Conservation (phyloP, 1,284 basidiomycete genomes). For the Cerioporus squamosus region DNA sequence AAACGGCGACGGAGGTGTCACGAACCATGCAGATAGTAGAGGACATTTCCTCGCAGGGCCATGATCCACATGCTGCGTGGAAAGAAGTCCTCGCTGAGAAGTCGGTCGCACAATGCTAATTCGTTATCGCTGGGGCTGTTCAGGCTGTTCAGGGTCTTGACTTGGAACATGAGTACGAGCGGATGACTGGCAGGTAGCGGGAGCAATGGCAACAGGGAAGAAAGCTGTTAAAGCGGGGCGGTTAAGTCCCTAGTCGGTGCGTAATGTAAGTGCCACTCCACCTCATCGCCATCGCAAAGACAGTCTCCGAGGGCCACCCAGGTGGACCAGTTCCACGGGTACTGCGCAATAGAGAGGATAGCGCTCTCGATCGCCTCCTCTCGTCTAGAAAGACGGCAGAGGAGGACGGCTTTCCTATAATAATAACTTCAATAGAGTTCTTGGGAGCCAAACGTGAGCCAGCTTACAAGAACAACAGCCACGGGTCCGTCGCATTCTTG, state of each 20-base stretch:
- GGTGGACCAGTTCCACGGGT: conserved; percentile 96
- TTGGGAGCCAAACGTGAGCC: neutral
- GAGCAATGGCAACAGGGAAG: conserved; percentile 65
- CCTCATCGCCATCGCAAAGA: conserved; percentile 90
- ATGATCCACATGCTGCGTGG: conserved; percentile 87
- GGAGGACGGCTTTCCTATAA: conserved; percentile 77
- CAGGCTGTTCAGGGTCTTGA: conserved; percentile 90
- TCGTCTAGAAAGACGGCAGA: conserved; percentile 76
- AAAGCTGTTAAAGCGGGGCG: conserved; percentile 52
- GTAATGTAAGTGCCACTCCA: conserved; percentile 36
- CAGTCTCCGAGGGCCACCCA: conserved; percentile 87
- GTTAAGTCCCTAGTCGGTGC: conserved; percentile 6
- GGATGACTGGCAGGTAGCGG: conserved; percentile 71
- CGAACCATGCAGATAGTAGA: conserved; percentile 87
- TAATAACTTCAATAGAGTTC: conserved; percentile 13
- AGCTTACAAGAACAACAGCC: conserved; percentile 82
- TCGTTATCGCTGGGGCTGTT: conserved; percentile 86
- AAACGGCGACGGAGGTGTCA: neutral
- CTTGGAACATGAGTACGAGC: conserved; percentile 86
- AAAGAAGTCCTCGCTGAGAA: conserved; percentile 76
- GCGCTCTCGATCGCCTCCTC: conserved; percentile 88
- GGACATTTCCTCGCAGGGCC: conserved; percentile 83
- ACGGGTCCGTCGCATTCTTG: conserved; percentile 72
- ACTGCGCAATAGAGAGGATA: conserved; percentile 77
- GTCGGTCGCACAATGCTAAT: conserved; percentile 76